Conservation (phyloP, 2,329 filamentous ascomycete genomes). For the Monilinia aucupariae region DNA sequence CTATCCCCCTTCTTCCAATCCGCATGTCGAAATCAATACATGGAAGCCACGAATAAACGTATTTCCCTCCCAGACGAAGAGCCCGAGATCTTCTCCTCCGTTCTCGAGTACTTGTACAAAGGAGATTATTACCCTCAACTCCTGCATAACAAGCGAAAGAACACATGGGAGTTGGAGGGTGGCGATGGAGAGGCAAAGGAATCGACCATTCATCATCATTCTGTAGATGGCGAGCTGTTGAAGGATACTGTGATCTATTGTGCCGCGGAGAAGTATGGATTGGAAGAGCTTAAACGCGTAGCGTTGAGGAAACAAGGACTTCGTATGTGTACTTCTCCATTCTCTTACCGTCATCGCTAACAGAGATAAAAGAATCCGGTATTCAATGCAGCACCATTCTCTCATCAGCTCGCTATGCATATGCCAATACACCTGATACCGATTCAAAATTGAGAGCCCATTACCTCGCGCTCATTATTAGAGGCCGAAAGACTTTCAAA, state of each 20-base stretch:
- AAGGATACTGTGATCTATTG: slow-evolving; percentile 93
- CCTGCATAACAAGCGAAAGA: slow-evolving; percentile 72
- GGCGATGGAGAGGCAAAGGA: slow-evolving; percentile 56
- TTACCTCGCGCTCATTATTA: slow-evolving; percentile 88
- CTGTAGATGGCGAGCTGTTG: slow-evolving; percentile 61
- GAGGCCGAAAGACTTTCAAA: slow-evolving; percentile 83
- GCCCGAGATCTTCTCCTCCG: slow-evolving; percentile 82
- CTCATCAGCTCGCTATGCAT: slow-evolving; percentile 81
- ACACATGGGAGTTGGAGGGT: slow-evolving; percentile 76
- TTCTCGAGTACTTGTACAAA: slow-evolving; percentile 80
- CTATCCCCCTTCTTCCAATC: slow-evolving; percentile 73
- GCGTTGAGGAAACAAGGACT: slow-evolving; percentile 85
- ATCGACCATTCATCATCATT: slow-evolving; percentile 64
- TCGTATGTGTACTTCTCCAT: slow-evolving; percentile 46
- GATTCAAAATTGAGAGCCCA: slow-evolving; percentile 89
- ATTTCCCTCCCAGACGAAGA: slow-evolving; percentile 80
- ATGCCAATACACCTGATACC: slow-evolving; percentile 79
- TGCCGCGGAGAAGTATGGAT: slow-evolving; percentile 74
- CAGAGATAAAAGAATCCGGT: slow-evolving; percentile 62
- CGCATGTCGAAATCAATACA: slow-evolving; percentile 57
- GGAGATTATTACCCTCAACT: slow-evolving; percentile 86
- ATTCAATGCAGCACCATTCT: slow-evolving; percentile 89
- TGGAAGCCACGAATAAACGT: slow-evolving; percentile 57
- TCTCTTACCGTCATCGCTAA: slow-evolving; percentile 43
- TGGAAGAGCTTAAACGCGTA: slow-evolving; percentile 79